phyloP scores from a whole-genome alignment of 768 basidiomycete species.

The Cyclocybe cylindracea region DNA sequence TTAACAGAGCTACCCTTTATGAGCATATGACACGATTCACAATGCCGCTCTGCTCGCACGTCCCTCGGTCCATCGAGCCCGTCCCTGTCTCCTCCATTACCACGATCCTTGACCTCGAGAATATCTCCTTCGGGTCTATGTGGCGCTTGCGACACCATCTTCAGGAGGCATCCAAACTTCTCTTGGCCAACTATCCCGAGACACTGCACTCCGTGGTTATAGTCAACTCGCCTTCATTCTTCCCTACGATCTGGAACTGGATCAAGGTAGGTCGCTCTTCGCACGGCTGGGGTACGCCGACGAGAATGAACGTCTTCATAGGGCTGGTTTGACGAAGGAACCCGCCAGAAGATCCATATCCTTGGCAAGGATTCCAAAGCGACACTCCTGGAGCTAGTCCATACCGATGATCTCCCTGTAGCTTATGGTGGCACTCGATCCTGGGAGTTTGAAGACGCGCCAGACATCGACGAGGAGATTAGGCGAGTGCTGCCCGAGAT shows the following conservation, averaged over 20 bases:
- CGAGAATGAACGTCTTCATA: slow-evolving; percentile 18
- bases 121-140: slow-evolving; percentile 60
- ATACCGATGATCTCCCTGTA: slow-evolving; percentile 54
- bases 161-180: slow-evolving; percentile 72
- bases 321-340: slow-evolving; percentile 82
- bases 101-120: slow-evolving; percentile 71
- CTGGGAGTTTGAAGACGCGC: slow-evolving; percentile 71
- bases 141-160: slow-evolving; percentile 74
- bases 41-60: slow-evolving; percentile 60
- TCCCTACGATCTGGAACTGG: slow-evolving; percentile 84
- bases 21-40: slow-evolving; percentile 69
- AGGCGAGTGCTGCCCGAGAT: slow-evolving; percentile 45
- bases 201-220: slow-evolving; percentile 67
- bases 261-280: slow-evolving; percentile 52
- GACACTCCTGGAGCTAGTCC: slow-evolving; percentile 49
- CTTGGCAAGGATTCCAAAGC: slow-evolving; percentile 61
- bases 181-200: slow-evolving; percentile 83
- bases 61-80: slow-evolving; percentile 52
- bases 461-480: slow-evolving; percentile 59
- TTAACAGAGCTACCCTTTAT: slow-evolving; percentile 57
- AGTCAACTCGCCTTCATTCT: slow-evolving; percentile 82
- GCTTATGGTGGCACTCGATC: slow-evolving; percentile 75
- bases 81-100: slow-evolving; percentile 62
- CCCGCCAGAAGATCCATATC: slow-evolving; percentile 76
- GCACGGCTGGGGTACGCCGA: too few species aligned